Conservation (phyloP, 176 grass and related monocot genomes). For the Oryza meridionalis region DNA sequence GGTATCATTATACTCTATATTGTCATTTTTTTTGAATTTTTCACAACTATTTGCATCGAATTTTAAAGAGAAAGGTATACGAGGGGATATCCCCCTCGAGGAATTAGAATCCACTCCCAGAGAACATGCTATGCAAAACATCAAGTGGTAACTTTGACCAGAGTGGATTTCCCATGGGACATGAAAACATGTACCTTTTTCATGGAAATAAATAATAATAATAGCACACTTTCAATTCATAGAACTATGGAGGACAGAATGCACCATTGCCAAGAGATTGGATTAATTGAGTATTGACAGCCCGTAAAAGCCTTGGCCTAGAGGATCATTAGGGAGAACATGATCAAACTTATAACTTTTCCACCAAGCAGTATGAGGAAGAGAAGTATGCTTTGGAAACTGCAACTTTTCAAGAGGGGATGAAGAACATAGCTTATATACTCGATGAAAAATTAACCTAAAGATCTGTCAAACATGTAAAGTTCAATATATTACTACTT, state of each 20-base stretch:
- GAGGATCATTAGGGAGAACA: slow-evolving; percentile 21
- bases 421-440: slow-evolving; percentile 16
- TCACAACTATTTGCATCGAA: too few relatives aligned
- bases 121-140: slow-evolving; percentile 30
- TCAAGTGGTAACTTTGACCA: slow-evolving; percentile 27
- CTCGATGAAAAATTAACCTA: neutral
- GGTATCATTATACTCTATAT: too few relatives aligned
- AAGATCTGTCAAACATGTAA: neutral
- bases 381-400: slow-evolving; percentile 25
- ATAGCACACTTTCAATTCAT: slow-evolving; percentile 34
- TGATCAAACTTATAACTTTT: slow-evolving; percentile 37
- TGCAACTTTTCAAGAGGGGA: slow-evolving; percentile 25
- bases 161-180: slow-evolving; percentile 25
- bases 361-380: slow-evolving; percentile 29
- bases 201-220: slow-evolving; percentile 29
- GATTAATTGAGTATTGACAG: slow-evolving; percentile 18
- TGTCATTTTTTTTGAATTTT: too few relatives aligned
- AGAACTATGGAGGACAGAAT: slow-evolving; percentile 38
- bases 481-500: neutral
- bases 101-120: too few relatives aligned
- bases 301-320: slow-evolving; percentile 34
- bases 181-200: slow-evolving; percentile 46
- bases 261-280: slow-evolving; percentile 58
- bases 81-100: too few relatives aligned
- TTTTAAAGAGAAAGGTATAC: too few relatives aligned